Evolutionary conservation across 495 filamentous ascomycete genomes (phyloP), one percentile per base, ranked within the genome.

Genomic region (Hypoxylon perforatum): DNA sequence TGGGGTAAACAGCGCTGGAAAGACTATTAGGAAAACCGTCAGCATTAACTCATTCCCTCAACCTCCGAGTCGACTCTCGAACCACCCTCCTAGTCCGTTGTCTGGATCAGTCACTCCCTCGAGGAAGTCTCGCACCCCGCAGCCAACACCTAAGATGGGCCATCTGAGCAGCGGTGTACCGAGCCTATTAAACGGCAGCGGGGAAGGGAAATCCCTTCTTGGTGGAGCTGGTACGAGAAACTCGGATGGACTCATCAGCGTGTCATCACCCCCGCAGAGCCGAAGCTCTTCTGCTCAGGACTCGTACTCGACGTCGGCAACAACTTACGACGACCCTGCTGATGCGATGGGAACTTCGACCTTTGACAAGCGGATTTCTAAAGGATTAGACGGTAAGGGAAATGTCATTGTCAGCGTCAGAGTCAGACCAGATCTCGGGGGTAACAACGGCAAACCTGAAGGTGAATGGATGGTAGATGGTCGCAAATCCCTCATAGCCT

Each of bases 321-420:
- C 93, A 0, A 92, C 90, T 3, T 93, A 93, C 65, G 93, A 96
- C 52, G 93, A 93, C 57, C 76, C 79, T 30, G 83, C 82, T 10
- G 89, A 91, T 19, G 75, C 67, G n/a, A 57, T 71, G 44, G 76
- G 73, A 10, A 54, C 72, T 45, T 54, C 65, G 11, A 48, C 76
- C 12, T 75, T 77, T 21, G 81, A 83, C 39, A 83, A 79, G 55
- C 75, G 78, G 4, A 25, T 67, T 21, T 85, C 82, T 15, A 86
- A 78, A 66, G 74, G 50, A 11, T 7, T 74, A 35, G 92, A 97
- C 60, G 85, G 81, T 17, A 98, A 97, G 74, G 95, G 96, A 3
- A 98, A 98, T 77, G 95, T 99, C 25, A 81, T 98, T 61, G 94
- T 99, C 61, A 98, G 95, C 71, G 94, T 99, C 48, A 85, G 95